These are phyloP conservation scores for Cornus controversa DNA, from an alignment of 148 eudicot species.

Conservation along the genomic window DNA sequence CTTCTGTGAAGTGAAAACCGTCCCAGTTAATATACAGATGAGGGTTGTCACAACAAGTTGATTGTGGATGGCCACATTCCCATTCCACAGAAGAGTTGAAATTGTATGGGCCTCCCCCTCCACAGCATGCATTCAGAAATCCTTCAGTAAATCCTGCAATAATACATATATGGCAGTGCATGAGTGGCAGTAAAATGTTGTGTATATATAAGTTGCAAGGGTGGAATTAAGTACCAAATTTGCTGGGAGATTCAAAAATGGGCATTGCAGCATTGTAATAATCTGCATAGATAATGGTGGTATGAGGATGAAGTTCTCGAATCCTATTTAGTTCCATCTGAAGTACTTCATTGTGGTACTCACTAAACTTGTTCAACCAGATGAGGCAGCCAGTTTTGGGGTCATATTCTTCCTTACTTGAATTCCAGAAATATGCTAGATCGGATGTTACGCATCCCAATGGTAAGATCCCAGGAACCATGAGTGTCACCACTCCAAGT, in stretches of 20 bases:
- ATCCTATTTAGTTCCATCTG: no score
- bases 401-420: conserved; percentile 27
- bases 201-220: no score
- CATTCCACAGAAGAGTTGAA: neutral
- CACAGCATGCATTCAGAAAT: conserved; percentile 34
- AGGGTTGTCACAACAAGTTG: conserved; percentile 27
- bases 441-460: conserved; percentile 32
- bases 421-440: conserved; percentile 15
- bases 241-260: conserved; percentile 23
- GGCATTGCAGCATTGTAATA: conserved; percentile 36
- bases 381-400: conserved; percentile 34
- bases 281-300: conserved; percentile 38
- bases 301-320: conserved; percentile 24
- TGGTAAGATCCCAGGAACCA: conserved; percentile 44
- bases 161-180: no score
- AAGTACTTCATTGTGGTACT: no score
- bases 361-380: conserved; percentile 28
- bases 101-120: conserved; percentile 32
- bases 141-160: conserved; percentile 29
- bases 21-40: conserved; percentile 27
- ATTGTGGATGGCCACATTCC: conserved; percentile 21
- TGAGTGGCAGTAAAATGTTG: no score
- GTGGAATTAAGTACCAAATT: conserved; percentile 28
- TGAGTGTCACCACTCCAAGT: conserved; percentile 33
- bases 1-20: conserved; percentile 38